Conservation (phyloP, 1,139 yeast genomes). For the Debaryomyces psychrophilus region DNA sequence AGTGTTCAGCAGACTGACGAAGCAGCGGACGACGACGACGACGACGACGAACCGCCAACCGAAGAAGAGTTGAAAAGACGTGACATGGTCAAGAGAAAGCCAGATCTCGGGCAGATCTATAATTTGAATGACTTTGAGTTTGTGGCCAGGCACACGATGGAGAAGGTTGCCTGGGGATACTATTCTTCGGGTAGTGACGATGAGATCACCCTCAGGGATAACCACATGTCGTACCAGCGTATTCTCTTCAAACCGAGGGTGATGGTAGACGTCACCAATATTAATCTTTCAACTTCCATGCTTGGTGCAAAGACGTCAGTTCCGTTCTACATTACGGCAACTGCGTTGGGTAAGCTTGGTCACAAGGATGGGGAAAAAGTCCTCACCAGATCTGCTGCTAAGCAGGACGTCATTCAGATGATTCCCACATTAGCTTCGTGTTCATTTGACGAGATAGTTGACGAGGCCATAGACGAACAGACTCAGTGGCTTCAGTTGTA, state of each 20-base stretch:
- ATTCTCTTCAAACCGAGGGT: conserved; percentile 83
- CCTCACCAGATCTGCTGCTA: conserved; percentile 72
- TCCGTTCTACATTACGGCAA: conserved; percentile 79
- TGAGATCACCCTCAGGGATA: conserved; percentile 85
- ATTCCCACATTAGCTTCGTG: conserved; percentile 79
- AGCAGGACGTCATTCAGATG: conserved; percentile 74
- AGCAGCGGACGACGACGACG: conserved; percentile 27
- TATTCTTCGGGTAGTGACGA: conserved; percentile 93
- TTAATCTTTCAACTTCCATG: conserved; percentile 44
- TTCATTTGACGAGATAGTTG: conserved; percentile 71
- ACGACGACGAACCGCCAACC: conserved; percentile 37
- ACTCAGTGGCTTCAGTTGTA: conserved; percentile 92
- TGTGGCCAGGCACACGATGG: conserved; percentile 72
- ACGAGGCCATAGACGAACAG: conserved; percentile 44
- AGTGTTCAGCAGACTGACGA: conserved; percentile 7
- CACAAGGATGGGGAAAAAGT: conserved; percentile 79
- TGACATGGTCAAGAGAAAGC: conserved; percentile 43
- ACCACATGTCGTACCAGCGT: conserved; percentile 85
- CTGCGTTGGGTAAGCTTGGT: conserved; percentile 80
- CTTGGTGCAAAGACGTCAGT: conserved; percentile 40
- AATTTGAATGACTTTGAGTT: conserved; percentile 81
- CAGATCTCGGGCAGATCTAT: conserved; percentile 66
- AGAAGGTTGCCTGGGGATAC: conserved; percentile 86
- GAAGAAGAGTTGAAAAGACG: conserved; percentile 36
- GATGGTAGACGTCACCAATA: conserved; percentile 65